Percentiles rank a stretch among this genome's conserved stretches.
Conservation (phyloP, 495 filamentous ascomycete species). For the Cercophora sp. region DNA sequence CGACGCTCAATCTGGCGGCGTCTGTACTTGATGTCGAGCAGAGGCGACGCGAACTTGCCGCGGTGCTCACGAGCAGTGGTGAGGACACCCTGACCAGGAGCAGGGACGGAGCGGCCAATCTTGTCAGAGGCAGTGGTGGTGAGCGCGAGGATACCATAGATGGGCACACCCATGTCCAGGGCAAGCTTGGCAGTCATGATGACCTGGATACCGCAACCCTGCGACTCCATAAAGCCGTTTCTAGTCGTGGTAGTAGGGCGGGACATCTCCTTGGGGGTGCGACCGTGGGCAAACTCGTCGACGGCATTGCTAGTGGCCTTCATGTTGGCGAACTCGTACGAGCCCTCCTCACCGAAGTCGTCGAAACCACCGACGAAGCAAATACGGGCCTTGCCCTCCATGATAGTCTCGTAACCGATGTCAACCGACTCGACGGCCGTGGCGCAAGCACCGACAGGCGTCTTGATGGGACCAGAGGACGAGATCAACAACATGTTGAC, state of each 20-base stretch:
- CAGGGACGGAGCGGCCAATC: constrained; percentile 95
- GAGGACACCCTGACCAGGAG: constrained; percentile 92
- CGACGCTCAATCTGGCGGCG: constrained; percentile 90
- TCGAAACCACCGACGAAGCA: constrained; percentile 98
- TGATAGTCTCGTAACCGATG: constrained; percentile 95
- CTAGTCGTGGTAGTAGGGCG: constrained; percentile 93
- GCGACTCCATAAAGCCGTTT: constrained; percentile 99
- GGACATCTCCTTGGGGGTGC: constrained; percentile 96
- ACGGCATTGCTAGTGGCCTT: constrained; percentile 97
- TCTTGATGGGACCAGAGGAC: constrained; percentile 97
- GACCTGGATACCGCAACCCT: constrained; percentile 95
- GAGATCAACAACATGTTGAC: constrained; percentile 98
- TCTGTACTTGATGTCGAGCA: constrained; percentile 95
- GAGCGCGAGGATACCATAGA: constrained; percentile 89
- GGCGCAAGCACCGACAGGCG: constrained; percentile 94
- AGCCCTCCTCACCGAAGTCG: constrained; percentile 98
- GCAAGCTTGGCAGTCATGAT: constrained; percentile 97
- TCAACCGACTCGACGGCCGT: constrained; percentile 97
- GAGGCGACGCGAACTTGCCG: constrained; percentile 87
- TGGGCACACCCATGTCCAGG: constrained; percentile 97
- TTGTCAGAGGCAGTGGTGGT: constrained; percentile 99
- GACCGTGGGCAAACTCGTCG: constrained; percentile 91
- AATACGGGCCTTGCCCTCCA: constrained; percentile 93
- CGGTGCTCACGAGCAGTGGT: constrained; percentile 92
- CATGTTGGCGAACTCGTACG: constrained; percentile 99